Evolutionary conservation across 2,329 filamentous ascomycete species (phyloP).

Genomic region (Diplocarpon mali): DNA sequence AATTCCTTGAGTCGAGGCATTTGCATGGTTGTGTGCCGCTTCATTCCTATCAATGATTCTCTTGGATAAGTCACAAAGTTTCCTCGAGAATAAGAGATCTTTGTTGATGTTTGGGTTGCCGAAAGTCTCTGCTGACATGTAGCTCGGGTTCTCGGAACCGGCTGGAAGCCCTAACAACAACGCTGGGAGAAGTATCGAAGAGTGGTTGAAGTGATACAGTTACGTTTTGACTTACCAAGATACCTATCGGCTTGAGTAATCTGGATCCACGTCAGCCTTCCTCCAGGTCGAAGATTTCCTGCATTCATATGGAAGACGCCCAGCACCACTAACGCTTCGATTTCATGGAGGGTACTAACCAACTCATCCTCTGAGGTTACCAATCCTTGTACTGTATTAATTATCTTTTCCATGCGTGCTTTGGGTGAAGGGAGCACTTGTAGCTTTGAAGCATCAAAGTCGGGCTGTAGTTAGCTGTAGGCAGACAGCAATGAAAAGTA

Average conservation of each 20-base stretch:
- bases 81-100: slow-evolving; percentile 16
- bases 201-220: too few relatives aligned
- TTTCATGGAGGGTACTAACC: slow-evolving; percentile 36
- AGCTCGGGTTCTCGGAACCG: slow-evolving; percentile 13
- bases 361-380: slow-evolving; percentile 38
- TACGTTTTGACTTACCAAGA: slow-evolving; percentile 26
- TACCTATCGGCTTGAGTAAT: slow-evolving; percentile 36
- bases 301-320: slow-evolving; percentile 35
- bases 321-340: slow-evolving; percentile 41
- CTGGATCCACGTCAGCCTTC: slow-evolving; percentile 34
- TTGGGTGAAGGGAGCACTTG: slow-evolving; percentile 15
- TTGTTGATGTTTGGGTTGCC: slow-evolving; percentile 17
- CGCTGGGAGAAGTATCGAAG: too few relatives aligned
- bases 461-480: slow-evolving; percentile 22
- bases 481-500: slow-evolving; percentile 23
- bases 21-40: too few relatives aligned
- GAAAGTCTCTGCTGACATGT: slow-evolving; percentile 19
- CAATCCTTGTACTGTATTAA: slow-evolving; percentile 19
- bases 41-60: too few relatives aligned
- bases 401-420: slow-evolving; percentile 21
- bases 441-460: slow-evolving; percentile 18
- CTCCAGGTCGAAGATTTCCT: slow-evolving; percentile 30
- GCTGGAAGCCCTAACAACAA: slow-evolving; percentile 22
- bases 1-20: too few relatives aligned
- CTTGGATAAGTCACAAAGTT: slow-evolving; percentile 16